phyloP scores from a whole-genome alignment of 331 rosid species.

The Ulmus americana region DNA sequence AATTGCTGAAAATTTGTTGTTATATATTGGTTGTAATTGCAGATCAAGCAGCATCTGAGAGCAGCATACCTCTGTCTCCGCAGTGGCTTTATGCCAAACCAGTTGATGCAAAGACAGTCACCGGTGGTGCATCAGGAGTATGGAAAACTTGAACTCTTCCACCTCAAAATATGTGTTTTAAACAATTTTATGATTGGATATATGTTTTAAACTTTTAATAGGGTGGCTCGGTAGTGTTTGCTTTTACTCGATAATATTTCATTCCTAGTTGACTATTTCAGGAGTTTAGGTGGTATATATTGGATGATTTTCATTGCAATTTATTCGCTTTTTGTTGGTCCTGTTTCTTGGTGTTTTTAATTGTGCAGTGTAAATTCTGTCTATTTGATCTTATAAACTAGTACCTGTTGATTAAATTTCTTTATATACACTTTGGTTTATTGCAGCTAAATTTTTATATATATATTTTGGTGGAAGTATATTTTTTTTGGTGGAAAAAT shows the following conservation, averaged over 20 bases:
- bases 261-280: background rate
- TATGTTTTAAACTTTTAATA: background rate
- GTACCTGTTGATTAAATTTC: too few relatives aligned
- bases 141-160: constrained; percentile 5
- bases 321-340: background rate
- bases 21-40: constrained; percentile 16
- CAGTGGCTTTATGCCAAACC: constrained; percentile 82
- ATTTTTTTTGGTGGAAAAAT: too few relatives aligned
- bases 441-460: too few relatives aligned
- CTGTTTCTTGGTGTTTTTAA: background rate
- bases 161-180: background rate
- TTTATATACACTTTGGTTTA: too few relatives aligned
- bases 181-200: background rate
- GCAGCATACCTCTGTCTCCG: constrained; percentile 69
- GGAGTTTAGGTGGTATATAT: background rate
- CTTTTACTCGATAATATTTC: background rate
- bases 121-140: constrained; percentile 42
- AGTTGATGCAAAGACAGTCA: constrained; percentile 42
- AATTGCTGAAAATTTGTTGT: constrained; percentile 4
- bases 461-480: too few relatives aligned
- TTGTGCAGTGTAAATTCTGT: background rate
- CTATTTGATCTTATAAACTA: too few relatives aligned
- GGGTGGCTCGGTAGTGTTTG: background rate
- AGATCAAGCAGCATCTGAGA: constrained; percentile 57
- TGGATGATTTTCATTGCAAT: background rate